A percentile compares a stretch with the other conserved stretches of the same genome.
Evolutionary conservation across 2,329 filamentous ascomycete genomes (phyloP).

Genomic region (Hyphodiscus sp.): DNA sequence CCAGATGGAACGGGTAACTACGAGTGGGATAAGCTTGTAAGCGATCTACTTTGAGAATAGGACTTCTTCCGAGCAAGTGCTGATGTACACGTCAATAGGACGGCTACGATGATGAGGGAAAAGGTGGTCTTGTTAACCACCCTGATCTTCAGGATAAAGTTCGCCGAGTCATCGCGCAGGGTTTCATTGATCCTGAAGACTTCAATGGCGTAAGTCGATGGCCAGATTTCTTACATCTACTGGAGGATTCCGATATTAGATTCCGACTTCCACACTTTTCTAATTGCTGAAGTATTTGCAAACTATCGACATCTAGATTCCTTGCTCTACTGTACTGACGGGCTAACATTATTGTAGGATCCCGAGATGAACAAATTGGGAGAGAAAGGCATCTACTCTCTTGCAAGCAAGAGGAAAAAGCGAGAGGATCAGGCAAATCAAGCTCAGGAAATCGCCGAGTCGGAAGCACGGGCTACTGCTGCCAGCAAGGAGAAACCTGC

Average conservation of each 20-base stretch:
- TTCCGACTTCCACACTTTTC: no score
- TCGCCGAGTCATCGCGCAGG: constrained; percentile 62
- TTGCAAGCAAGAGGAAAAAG: constrained; percentile 20
- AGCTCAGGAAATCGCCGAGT: constrained; percentile 9
- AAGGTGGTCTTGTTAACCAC: constrained; percentile 38
- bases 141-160: constrained; percentile 62
- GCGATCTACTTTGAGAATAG: background rate
- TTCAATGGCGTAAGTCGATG: constrained; percentile 71
- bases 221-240: background rate
- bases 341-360: constrained; percentile 18
- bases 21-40: constrained; percentile 20
- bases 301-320: background rate
- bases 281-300: background rate
- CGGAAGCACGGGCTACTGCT: constrained; percentile 10
- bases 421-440: constrained; percentile 13
- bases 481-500: constrained; percentile 2
- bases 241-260: no score
- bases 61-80: background rate
- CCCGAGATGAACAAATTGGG: constrained; percentile 31
- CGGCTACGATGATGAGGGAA: constrained; percentile 74
- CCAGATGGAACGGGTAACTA: constrained; percentile 43
- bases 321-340: background rate
- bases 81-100: constrained; percentile 37
- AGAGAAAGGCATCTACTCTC: constrained; percentile 20
- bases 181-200: constrained; percentile 77